Evolutionary conservation across 179 eudicot species (phyloP).

Genomic region (Camellia oleifera): DNA sequence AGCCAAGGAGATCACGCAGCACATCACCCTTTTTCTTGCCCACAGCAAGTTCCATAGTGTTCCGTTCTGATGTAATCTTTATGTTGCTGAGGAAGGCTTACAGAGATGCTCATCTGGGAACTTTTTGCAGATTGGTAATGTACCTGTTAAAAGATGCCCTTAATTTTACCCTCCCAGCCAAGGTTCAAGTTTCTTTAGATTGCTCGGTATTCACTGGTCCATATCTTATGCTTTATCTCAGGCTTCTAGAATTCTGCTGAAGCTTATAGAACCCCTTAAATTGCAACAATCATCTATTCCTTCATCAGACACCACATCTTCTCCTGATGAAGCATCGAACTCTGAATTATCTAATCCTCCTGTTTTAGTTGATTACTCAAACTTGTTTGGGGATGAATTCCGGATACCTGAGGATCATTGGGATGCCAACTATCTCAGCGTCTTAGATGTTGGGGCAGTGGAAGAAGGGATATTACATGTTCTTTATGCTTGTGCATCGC

Average conservation of each 20-base stretch:
- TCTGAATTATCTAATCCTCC: conserved; percentile 32
- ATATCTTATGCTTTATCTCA: conserved; percentile 29
- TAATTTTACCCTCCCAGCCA: not conserved
- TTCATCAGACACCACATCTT: conserved; percentile 29
- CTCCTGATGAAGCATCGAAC: conserved; percentile 41
- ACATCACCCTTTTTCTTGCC: conserved; percentile 32
- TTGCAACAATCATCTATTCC: conserved; percentile 39
- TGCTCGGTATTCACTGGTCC: conserved; percentile 1
- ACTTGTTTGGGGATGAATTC: conserved; percentile 74
- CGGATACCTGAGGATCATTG: conserved; percentile 45
- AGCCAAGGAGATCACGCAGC: conserved; percentile 73
- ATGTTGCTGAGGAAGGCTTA: conserved; percentile 68
- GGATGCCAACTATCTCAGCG: conserved; percentile 52
- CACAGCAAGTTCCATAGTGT: conserved; percentile 50
- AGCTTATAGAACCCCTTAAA: conserved; percentile 40
- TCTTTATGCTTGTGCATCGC: conserved; percentile 77
- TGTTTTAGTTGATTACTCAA: conserved; percentile 58
- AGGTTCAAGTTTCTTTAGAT: conserved; percentile 10
- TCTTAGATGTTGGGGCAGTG: conserved; percentile 62
- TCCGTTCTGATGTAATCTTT: conserved; percentile 70
- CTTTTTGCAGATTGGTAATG: conserved; percentile 69
- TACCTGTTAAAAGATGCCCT: conserved; percentile 1
- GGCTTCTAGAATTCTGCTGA: conserved; percentile 64
- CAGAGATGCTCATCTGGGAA: conserved; percentile 58
- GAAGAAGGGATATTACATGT: conserved; percentile 85